Base-by-base conservation (phyloP, 192 early-diverging fungal genomes). In the Geranomyces variabilis region DNA sequence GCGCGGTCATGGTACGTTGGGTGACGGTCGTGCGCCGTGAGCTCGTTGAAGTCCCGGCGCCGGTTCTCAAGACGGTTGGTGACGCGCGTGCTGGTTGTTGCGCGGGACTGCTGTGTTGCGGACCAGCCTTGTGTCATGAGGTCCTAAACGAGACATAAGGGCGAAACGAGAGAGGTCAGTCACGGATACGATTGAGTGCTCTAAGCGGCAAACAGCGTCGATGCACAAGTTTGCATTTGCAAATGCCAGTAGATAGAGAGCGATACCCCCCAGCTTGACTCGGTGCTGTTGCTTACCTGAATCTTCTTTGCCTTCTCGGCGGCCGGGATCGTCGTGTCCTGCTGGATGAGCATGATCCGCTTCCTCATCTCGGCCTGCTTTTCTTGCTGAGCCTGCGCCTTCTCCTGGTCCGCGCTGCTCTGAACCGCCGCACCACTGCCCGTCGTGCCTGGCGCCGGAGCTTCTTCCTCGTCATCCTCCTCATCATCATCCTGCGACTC, bases 241-340 rank as follows among this genome's bases (percentile, higher is more conserved):
- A n/a, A n/a, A n/a, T n/a, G n/a, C n/a, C n/a, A n/a, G n/a, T n/a
- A n/a, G n/a, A n/a, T n/a, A n/a, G n/a, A n/a, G n/a, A n/a, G n/a
- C n/a, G n/a, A n/a, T n/a, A n/a, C n/a, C n/a, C n/a, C n/a, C n/a
- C n/a, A n/a, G n/a, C n/a, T n/a, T n/a, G n/a, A n/a, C n/a, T n/a
- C n/a, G n/a, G n/a, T n/a, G n/a, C n/a, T n/a, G 33, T n/a, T n/a
- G n/a, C n/a, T n/a, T 78, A 90, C 90, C 84, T 93, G 92, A n/a
- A 93, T 90, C 63, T 78, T 77, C 67, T 77, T 80, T 14, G 90
- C 88, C 67, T 93, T 93, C 45, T 89, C 85, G n/a, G 73, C 74
- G 41, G 83, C 70, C 26, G 75, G 43, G 13, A 91, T 69, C 14
- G 61, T 21, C 14, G 69, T 58, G 67, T 92, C 80, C 28, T 62